Evolutionary conservation across 768 basidiomycete species (phyloP), one percentile per base, ranked within the genome.

Genomic region (Rhizopogon roseolus): DNA sequence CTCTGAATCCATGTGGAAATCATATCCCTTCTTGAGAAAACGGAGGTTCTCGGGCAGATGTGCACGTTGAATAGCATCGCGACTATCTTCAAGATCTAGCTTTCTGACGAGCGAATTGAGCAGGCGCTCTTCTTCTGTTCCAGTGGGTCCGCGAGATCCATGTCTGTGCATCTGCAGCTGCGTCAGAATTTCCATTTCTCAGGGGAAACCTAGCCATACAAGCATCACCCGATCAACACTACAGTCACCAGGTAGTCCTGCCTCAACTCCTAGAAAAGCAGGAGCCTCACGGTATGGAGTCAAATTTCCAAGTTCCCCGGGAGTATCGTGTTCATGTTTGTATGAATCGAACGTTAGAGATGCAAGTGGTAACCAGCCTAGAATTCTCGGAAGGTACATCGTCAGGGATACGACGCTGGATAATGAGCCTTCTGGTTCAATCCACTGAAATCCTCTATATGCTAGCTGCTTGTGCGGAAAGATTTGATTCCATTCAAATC

Each of bases 21-120:
- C 60, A 56, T 73, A 74, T 19, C 69, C 73, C 16, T 68, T 43
- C 54, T 71, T 70, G 45, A 76, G 64, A 54, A 77, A 77, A 50
- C 61, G 57, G 29, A 76, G 60, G 53, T 57, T 57, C 6, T 50
- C 48, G 0, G 76, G 71, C 10, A 76, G 69, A 48, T 62, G 54
- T 41, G 63, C 62, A 42, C 60, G 56, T 32, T 57, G 54, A 29
- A 72, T 64, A 41, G 59, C 50, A 10, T 62, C 62, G 10, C 56
- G 60, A 19, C 61, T 52, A 32, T 54, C 55, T 28, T 60, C 22
- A 22, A 22, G 22, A 22, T 22, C 62, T 22, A 77, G 68, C 40
- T 69, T 67, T 8, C 57, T 50, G 11, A 67, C 67, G 16, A 77
- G 67, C 43, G 65, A 64, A 7, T 66, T 62, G 49, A 73, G 66